Evolutionary conservation across 148 eudicot genomes (phyloP), one percentile per base, ranked within the genome.

Genomic region (Silene uniflora): DNA sequence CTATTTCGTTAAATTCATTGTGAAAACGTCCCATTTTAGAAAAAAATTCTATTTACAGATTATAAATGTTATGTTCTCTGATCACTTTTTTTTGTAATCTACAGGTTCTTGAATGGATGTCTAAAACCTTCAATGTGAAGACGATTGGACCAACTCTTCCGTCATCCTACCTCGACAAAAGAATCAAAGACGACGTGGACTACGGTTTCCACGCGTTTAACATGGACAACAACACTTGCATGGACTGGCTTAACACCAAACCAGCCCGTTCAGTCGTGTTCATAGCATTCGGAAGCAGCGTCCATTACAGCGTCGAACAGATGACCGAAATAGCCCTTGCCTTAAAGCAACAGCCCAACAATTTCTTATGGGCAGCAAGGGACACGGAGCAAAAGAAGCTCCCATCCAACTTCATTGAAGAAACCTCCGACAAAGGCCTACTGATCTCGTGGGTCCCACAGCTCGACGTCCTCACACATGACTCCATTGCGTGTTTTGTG

Each of bases 81-180:
- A 13, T 52, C 17, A 52, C 14, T 52, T 13, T 52, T 52, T 13
- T 52, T 52, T 2, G 56, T 52, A 52, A 52, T 7, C 5, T 52
- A 22, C 39, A 79, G 82, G 78, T 61, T 69, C 55, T 79, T n/a
- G 23, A 79, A 29, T 79, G 82, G 82, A 79, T 74, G 78, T 5
- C 69, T 29, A 79, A 75, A 14, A 9, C 52, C 10, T 79, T 77
- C 69, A 46, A 39, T 3, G 78, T 75, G 32, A 74, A 60, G 77
- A 69, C 82, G 16, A 61, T 79, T 35, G 78, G 82, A 69, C 82
- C 82, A 0, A 79, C 82, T 0, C 27, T 79, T 2, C 82, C 78
- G 16, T 79, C 75, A 9, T 21, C 42, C 16, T 79, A 61, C 74
- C 54, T 79, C 52, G 82, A 79, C 46, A 79, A 79, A 18, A 63